Evolutionary conservation across 2,329 filamentous ascomycete genomes (phyloP), one percentile per base, ranked within the genome.

Genomic region (Chrysoporthe austroafricana): DNA sequence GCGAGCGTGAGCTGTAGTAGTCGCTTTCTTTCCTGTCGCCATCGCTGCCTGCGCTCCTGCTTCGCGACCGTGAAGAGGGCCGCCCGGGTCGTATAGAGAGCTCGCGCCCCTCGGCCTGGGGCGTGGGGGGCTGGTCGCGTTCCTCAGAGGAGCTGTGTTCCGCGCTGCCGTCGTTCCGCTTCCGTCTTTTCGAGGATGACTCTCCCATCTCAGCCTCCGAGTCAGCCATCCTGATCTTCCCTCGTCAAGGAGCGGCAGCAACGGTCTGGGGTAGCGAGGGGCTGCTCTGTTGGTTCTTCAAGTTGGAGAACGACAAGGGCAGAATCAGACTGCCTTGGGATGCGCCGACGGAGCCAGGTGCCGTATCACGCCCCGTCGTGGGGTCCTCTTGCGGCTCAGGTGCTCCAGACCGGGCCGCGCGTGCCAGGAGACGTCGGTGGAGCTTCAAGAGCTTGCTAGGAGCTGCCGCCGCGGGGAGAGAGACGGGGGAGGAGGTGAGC

Each of bases 101-200:
- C 52, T 69, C 70, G 52, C 72, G 72, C 11, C 39, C 34, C 32
- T 66, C 57, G 60, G 26, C 58, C 13, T 61, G 18, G 39, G 64
- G 63, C 18, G 61, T 59, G 39, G 66, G 56, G 26, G 58, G 52
- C 50, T 66, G 65, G n/a, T 69, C 42, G 44, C 43, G 63, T 36
- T 66, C 61, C 69, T 86, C 83, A 8, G 85, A 81, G 44, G 80
- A 83, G 68, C 78, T 79, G 73, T 82, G 81, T 46, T 76, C 76
- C 62, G 76, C 73, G 71, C 78, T 81, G 65, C 80, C 81, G 62
- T 81, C 78, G 69, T 76, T 72, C 46, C 81, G 75, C 73, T 77
- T 79, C 68, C 81, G 79, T 43, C 80, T 77, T 71, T 83, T 82
- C 9, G 79, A 76, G 14, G 79, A 78, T 18, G 79, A 78, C 43